phyloP scores from a whole-genome alignment of 2,329 filamentous ascomycete genomes.

The Colletotrichum paranaense region DNA sequence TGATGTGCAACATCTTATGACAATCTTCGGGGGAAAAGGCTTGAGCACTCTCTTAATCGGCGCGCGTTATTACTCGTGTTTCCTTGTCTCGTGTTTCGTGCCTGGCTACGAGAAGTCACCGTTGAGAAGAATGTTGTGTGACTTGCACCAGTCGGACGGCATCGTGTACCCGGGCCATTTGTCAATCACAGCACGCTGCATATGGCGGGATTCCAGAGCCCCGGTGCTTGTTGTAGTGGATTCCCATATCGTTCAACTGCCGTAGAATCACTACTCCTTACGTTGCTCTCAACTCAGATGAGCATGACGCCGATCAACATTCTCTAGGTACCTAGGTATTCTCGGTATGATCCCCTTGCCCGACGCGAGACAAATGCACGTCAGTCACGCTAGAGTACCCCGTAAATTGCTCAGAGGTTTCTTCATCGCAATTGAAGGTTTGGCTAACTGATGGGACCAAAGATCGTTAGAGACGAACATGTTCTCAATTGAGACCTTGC shows the following conservation, averaged over 20 bases:
- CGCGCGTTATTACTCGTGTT: background rate
- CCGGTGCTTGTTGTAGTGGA: background rate
- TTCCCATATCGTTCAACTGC: background rate
- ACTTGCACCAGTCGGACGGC: background rate
- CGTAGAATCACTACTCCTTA: background rate
- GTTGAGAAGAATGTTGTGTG: background rate
- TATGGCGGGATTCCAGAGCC: background rate
- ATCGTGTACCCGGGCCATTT: background rate
- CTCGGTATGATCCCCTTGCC: no score
- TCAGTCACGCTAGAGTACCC: no score
- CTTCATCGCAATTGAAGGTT: background rate
- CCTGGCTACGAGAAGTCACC: no score
- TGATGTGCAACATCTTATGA: slow-evolving; percentile 12
- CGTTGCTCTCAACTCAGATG: background rate
- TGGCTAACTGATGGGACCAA: background rate
- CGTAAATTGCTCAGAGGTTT: background rate
- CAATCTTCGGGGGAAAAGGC: background rate
- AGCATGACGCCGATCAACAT: background rate
- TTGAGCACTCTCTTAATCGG: background rate
- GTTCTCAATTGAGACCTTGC: background rate
- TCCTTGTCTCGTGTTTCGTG: background rate
- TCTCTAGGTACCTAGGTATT: no score
- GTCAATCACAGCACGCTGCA: background rate
- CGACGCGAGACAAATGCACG: no score
- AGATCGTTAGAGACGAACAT: background rate